Conservation (phyloP, 192 early-diverging fungal species). For the Linnemannia schmuckeri region DNA sequence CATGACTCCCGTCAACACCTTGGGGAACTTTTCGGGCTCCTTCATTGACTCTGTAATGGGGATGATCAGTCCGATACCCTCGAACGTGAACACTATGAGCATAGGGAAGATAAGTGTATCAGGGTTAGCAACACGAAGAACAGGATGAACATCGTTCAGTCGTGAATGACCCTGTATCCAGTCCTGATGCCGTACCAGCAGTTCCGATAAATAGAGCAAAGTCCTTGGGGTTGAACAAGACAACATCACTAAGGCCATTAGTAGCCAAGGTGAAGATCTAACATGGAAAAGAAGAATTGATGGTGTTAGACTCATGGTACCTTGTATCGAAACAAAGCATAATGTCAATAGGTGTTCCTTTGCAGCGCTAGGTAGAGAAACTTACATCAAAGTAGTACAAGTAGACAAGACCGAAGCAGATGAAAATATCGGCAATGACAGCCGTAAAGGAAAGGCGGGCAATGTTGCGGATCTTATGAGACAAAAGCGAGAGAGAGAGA, state of each 20-base stretch:
- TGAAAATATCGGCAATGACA: constrained; percentile 93
- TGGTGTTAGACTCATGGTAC: neutral
- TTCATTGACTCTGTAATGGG: constrained; percentile 92
- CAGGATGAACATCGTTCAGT: neutral
- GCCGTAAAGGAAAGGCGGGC: constrained; percentile 89
- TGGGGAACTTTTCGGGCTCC: constrained; percentile 88
- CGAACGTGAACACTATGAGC: constrained; percentile 47
- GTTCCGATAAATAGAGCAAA: constrained; percentile 95
- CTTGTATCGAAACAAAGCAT: too few species aligned
- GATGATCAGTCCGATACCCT: constrained; percentile 65
- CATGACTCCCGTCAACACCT: constrained; percentile 85
- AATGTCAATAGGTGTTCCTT: neutral
- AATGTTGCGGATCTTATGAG: constrained; percentile 82
- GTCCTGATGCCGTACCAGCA: constrained; percentile 87
- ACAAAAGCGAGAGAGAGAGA: neutral
- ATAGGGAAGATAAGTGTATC: neutral
- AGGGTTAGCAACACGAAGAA: neutral
- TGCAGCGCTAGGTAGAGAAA: neutral
- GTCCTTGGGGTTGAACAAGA: constrained; percentile 81
- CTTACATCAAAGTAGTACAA: constrained; percentile 83
- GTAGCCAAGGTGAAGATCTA: constrained; percentile 73
- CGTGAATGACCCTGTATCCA: neutral
- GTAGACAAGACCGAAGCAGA: constrained; percentile 88
- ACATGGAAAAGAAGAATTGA: neutral
- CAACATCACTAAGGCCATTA: constrained; percentile 78